These are phyloP conservation scores for Nannochloris sp. DNA, from an alignment of 139 green algal genomes.

Conservation along the genomic window DNA sequence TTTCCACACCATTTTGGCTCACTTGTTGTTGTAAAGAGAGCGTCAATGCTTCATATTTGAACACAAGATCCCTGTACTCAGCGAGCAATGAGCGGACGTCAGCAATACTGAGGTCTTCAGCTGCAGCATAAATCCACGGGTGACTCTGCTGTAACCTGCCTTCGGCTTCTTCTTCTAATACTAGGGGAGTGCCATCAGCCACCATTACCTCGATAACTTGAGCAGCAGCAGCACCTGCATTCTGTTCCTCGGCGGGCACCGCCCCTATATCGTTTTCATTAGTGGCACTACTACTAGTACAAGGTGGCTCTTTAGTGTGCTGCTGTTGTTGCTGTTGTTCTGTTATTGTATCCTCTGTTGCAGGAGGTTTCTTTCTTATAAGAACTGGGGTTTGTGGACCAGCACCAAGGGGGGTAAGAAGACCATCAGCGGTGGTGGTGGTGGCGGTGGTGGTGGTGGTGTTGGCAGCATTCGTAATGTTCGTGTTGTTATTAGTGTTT, in stretches of 20 bases:
- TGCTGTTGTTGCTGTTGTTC: not conserved
- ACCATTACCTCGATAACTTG: constrained; percentile 53
- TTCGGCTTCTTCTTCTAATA: constrained; percentile 39
- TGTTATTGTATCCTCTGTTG: no score
- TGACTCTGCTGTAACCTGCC: constrained; percentile 46
- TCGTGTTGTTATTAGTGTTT: no score
- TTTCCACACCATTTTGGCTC: not conserved
- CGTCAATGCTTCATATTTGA: constrained; percentile 26
- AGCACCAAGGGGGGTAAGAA: no score
- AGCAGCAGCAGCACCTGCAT: not conserved
- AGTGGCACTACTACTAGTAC: no score
- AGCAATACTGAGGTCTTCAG: constrained; percentile 49
- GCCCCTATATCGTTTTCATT: not conserved
- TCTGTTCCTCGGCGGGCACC: not conserved
- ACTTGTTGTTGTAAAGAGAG: constrained; percentile 21
- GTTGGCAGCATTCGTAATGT: no score
- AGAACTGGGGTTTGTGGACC: no score
- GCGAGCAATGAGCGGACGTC: constrained; percentile 65
- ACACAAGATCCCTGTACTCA: constrained; percentile 58
- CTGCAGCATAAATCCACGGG: constrained; percentile 55
- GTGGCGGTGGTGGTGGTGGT: no score
- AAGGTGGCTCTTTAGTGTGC: no score
- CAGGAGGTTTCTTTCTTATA: no score
- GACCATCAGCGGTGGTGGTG: no score
- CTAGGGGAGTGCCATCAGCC: constrained; percentile 34